These are phyloP conservation scores for Trichoderma parareesei DNA, from an alignment of 495 filamentous ascomycete genomes.

Conservation along the genomic window DNA sequence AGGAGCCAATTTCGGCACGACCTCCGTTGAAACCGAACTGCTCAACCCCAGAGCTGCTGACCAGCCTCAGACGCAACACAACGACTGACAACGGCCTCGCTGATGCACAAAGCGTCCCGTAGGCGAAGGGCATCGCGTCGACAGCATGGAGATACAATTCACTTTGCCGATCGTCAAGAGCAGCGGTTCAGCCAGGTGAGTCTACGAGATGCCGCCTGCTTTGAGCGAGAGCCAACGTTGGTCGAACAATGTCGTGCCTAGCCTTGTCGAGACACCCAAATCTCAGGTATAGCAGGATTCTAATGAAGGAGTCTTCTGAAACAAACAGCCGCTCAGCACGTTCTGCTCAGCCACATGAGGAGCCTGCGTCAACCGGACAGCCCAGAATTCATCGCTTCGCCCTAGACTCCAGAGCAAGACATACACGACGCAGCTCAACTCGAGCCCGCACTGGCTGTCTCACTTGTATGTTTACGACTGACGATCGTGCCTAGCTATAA, in stretches of 20 bases:
- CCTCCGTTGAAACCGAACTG: too few relatives aligned
- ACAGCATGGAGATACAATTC: slow-evolving; percentile 12
- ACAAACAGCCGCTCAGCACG: background rate
- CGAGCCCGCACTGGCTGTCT: slow-evolving; percentile 9
- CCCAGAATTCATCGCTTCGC: slow-evolving; percentile 7
- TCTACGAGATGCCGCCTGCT: background rate
- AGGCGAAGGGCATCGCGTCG: background rate
- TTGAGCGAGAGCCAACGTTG: background rate
- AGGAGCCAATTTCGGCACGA: too few relatives aligned
- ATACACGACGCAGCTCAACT: slow-evolving; percentile 12
- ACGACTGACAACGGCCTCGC: background rate
- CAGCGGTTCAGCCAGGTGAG: background rate
- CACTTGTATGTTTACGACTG: slow-evolving; percentile 7
- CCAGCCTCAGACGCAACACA: background rate
- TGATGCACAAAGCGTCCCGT: background rate
- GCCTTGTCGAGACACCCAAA: too few relatives aligned
- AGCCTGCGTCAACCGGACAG: background rate
- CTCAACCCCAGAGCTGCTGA: too few relatives aligned
- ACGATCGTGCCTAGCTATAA: background rate
- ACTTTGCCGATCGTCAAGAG: background rate
- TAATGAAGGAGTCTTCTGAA: background rate
- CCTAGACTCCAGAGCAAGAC: slow-evolving; percentile 8
- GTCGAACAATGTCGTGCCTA: background rate
- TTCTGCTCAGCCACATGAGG: background rate
- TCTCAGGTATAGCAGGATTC: background rate